phyloP scores from a whole-genome alignment of 495 filamentous ascomycete genomes.

The Xylaria longipes region DNA sequence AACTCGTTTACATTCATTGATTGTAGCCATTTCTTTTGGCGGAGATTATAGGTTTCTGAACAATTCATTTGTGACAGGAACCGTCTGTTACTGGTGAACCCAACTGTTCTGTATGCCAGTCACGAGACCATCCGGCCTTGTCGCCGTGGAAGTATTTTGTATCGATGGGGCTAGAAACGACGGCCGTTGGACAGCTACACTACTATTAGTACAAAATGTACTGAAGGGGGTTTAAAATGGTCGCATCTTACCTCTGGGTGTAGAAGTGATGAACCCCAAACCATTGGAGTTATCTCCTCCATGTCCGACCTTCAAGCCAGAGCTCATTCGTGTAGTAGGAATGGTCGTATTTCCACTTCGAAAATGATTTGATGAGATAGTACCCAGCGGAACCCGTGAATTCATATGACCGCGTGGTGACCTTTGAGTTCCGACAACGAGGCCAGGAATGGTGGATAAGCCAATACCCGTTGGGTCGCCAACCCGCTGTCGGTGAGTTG shows the following conservation, averaged over 20 bases:
- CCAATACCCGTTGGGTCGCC: conserved; percentile 32
- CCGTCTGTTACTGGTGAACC: neutral
- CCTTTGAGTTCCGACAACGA: conserved; percentile 36
- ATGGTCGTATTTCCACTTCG: conserved; percentile 23
- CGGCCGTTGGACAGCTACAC: conserved; percentile 8
- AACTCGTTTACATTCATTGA: neutral
- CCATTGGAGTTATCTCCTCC: conserved; percentile 23
- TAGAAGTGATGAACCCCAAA: conserved; percentile 22
- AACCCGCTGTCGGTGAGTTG: conserved; percentile 41
- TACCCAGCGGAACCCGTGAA: conserved; percentile 16
- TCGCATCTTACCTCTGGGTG: conserved; percentile 30
- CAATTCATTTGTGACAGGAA: neutral
- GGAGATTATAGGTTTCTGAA: neutral
- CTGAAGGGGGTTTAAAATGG: neutral
- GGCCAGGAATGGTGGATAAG: conserved; percentile 38
- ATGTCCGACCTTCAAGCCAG: conserved; percentile 36
- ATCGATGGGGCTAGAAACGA: neutral
- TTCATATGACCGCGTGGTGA: conserved; percentile 25
- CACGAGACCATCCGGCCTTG: neutral
- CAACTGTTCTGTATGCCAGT: conserved; percentile 6
- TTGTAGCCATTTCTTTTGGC: neutral
- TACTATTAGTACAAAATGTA: neutral
- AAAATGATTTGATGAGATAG: conserved; percentile 21
- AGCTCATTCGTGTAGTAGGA: conserved; percentile 36
- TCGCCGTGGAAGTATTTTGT: neutral